A percentile compares a stretch with the other conserved stretches of the same genome.
phyloP scores from a whole-genome alignment of 495 filamentous ascomycete genomes.

The Aspergillus cristatus region DNA sequence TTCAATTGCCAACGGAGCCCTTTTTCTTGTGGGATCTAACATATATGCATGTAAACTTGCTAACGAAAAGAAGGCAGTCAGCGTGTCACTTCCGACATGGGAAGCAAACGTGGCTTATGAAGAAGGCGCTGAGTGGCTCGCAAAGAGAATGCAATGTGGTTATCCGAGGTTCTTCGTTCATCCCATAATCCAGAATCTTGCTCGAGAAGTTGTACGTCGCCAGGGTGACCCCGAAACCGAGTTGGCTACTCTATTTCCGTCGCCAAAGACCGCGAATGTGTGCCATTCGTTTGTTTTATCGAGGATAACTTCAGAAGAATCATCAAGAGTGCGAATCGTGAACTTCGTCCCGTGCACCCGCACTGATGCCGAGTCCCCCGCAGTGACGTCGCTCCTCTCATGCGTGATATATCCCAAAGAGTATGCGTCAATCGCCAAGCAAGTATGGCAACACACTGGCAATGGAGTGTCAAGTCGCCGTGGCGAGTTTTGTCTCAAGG shows the following conservation, averaged over 20 bases:
- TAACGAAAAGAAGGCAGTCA: constrained; percentile 62
- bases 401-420: constrained; percentile 63
- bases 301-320: constrained; percentile 38
- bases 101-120: constrained; percentile 83
- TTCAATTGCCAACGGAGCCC: too few relatives aligned
- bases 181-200: constrained; percentile 67
- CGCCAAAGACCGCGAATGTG: constrained; percentile 50
- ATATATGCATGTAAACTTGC: too few relatives aligned
- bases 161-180: constrained; percentile 97
- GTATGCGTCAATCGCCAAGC: constrained; percentile 61
- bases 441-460: constrained; percentile 96
- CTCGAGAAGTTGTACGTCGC: constrained; percentile 52
- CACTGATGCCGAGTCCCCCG: constrained; percentile 17
- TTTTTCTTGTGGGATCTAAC: too few relatives aligned
- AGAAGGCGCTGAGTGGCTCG: constrained; percentile 79
- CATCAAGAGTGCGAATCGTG: constrained; percentile 49
- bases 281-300: constrained; percentile 64
- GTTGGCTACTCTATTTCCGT: constrained; percentile 74
- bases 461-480: constrained; percentile 88
- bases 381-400: constrained; percentile 48
- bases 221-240: constrained; percentile 51
- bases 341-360: constrained; percentile 51
- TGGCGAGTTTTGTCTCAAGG: constrained; percentile 74
- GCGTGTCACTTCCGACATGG: constrained; percentile 95
- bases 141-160: constrained; percentile 76